A percentile compares a stretch with the other conserved stretches of the same genome.
These are phyloP conservation scores for Lepidium aucheri DNA, from an alignment of 345 rosid genomes.

Conservation along the genomic window DNA sequence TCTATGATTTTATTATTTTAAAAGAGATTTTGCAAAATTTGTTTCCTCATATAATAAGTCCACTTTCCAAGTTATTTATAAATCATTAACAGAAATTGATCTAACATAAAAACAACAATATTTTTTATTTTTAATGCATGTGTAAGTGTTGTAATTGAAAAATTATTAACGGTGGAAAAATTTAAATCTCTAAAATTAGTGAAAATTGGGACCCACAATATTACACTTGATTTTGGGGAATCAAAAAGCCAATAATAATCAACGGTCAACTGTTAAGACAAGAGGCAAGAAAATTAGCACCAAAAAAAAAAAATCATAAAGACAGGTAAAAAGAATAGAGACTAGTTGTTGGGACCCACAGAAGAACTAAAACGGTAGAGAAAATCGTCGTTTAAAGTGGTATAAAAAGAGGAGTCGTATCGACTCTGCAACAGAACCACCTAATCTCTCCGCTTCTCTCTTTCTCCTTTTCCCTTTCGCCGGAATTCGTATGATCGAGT, in stretches of 20 bases:
- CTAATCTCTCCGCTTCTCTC: background rate
- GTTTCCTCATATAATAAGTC: background rate
- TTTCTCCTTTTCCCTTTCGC: background rate
- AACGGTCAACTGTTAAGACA: constrained; percentile 23
- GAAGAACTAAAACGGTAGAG: constrained; percentile 1
- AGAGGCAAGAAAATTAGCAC: background rate
- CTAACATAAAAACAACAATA: too few relatives aligned
- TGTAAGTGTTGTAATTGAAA: background rate
- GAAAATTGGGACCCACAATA: background rate
- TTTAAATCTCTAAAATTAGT: background rate
- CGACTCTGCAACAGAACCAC: constrained; percentile 21
- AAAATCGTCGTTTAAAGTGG: constrained; percentile 11
- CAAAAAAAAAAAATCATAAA: background rate
- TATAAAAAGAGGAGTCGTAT: constrained; percentile 23
- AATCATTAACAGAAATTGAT: background rate
- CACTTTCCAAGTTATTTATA: background rate
- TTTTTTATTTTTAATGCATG: too few relatives aligned
- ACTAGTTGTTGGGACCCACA: constrained; percentile 20
- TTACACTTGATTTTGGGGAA: background rate
- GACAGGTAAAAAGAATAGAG: background rate
- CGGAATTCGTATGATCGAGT: constrained; percentile 17
- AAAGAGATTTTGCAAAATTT: too few relatives aligned
- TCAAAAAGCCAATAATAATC: constrained; percentile 12
- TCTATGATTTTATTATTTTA: background rate
- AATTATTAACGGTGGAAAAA: background rate